Evolutionary conservation across 208 protist genomes (phyloP).

Genomic region (Acanthamoeba sp.): DNA sequence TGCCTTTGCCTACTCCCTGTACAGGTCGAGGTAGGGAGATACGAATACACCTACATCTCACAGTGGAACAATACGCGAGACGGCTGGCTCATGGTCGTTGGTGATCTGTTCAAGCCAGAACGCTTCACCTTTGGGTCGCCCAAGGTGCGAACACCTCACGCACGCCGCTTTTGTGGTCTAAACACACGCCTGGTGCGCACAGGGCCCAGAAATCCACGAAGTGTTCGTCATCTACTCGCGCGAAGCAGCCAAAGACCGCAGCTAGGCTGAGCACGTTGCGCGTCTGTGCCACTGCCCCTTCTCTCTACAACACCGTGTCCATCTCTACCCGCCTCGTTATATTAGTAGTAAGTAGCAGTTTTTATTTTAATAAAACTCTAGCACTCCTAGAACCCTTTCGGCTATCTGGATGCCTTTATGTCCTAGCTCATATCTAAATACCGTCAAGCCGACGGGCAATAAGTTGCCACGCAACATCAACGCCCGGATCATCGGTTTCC

Average conservation of each 20-base stretch:
- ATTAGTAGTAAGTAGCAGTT: too few relatives aligned
- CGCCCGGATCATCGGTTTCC: too few relatives aligned
- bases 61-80: slow-evolving; percentile 36
- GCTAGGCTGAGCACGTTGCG: too few relatives aligned
- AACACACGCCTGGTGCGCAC: not conserved
- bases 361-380: too few relatives aligned
- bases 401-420: too few relatives aligned
- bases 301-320: too few relatives aligned
- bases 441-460: too few relatives aligned
- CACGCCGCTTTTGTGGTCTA: not conserved
- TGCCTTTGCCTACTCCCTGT: not conserved
- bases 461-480: too few relatives aligned
- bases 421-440: too few relatives aligned
- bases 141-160: slow-evolving; percentile 3
- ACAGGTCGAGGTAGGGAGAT: slow-evolving; percentile 44
- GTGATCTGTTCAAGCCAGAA: slow-evolving; percentile 68
- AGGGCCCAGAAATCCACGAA: slow-evolving; percentile 20
- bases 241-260: slow-evolving; percentile 9
- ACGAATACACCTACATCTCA: slow-evolving; percentile 58
- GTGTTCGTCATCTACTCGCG: slow-evolving; percentile 35
- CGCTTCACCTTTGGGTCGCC: slow-evolving; percentile 53
- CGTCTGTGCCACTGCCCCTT: too few relatives aligned
- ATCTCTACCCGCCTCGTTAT: too few relatives aligned
- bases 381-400: too few relatives aligned
- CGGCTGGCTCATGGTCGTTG: slow-evolving; percentile 54